Base-by-base conservation (phyloP, 345 rosid species). In the Luvunga scandens region DNA sequence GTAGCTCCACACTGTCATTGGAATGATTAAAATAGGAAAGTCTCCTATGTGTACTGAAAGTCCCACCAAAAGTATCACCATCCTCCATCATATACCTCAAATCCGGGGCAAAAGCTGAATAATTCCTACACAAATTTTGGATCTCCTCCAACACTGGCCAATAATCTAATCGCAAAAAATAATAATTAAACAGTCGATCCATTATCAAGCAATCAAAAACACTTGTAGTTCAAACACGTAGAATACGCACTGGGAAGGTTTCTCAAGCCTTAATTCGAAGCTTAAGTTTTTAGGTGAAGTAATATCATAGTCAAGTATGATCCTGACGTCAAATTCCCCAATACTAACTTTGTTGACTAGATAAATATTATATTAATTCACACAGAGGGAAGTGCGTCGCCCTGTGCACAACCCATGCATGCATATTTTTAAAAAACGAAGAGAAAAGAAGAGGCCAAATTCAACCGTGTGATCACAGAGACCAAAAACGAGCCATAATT, bases 51-150 rank as follows among this genome's bases (percentile, higher is more conserved):
- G 79, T 79, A 77, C 79, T 72, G 64, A 93, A 88, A 77, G 88
- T 89, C 65, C 98, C 98, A 48, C 97, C 99, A 62, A 93, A 95
- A 50, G 69, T 77, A 9, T 81, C 81, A 24, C 85, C 75, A 39
- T 84, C 78, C 21, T 87, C 91, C 36, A 84, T 75, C 80, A 87
- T 75, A 61, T 95, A 92, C 84, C 84, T 88, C 90, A 95, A 80
- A 30, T 71, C 75, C 39, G 79, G 64, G 1, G 85, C 53, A 72
- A 67, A 62, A 3, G 62, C 68, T 13, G 87, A 84, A 63, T 83
- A 81, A 69, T 84, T 83, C 80, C 59, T 25, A 48, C 84, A 82
- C 63, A 89, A 84, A 39, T 82, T 87, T 66, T 84, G 79, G 56
- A 95, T 90, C 84, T 92, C 93, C 68, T 75, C 81, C 74, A 85